Percentiles rank a stretch among this genome's conserved stretches.
Conservation (phyloP, 768 basidiomycete species). For the Pleurotus eryngii region DNA sequence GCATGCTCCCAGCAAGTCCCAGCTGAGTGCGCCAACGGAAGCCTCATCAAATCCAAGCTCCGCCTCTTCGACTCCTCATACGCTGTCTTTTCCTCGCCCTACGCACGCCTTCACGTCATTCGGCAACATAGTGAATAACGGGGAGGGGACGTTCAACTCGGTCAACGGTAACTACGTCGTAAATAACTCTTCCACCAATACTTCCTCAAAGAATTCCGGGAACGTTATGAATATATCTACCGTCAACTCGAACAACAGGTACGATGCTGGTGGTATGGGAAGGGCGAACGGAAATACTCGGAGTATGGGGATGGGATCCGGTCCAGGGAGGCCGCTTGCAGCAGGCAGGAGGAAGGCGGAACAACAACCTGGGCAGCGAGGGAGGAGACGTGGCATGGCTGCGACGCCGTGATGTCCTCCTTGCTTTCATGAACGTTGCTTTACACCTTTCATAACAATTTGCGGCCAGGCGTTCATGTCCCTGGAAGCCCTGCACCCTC, state of each 20-base stretch:
- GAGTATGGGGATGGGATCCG: too few species aligned
- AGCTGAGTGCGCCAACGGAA: too few species aligned
- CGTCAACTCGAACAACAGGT: slow-evolving; percentile 17
- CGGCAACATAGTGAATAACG: background rate
- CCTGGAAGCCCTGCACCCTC: too few species aligned
- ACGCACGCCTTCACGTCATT: background rate
- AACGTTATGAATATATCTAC: slow-evolving; percentile 18
- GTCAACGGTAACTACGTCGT: slow-evolving; percentile 4
- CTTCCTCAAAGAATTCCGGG: slow-evolving; percentile 16
- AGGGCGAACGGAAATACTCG: too few species aligned
- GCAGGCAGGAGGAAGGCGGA: too few species aligned
- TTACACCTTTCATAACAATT: too few species aligned
- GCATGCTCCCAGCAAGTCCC: background rate
- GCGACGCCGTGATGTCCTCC: too few species aligned
- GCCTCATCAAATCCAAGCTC: background rate
- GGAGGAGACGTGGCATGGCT: too few species aligned
- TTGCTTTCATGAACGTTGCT: too few species aligned
- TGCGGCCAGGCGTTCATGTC: too few species aligned
- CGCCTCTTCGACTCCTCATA: background rate
- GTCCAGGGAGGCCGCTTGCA: too few species aligned
- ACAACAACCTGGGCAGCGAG: too few species aligned
- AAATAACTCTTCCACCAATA: slow-evolving; percentile 12
- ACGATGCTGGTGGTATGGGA: background rate
- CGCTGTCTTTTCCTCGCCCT: background rate
- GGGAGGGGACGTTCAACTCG: slow-evolving; percentile 1